Conservation (phyloP, 1,139 yeast species). For the Blastobotrys petasosporus region DNA sequence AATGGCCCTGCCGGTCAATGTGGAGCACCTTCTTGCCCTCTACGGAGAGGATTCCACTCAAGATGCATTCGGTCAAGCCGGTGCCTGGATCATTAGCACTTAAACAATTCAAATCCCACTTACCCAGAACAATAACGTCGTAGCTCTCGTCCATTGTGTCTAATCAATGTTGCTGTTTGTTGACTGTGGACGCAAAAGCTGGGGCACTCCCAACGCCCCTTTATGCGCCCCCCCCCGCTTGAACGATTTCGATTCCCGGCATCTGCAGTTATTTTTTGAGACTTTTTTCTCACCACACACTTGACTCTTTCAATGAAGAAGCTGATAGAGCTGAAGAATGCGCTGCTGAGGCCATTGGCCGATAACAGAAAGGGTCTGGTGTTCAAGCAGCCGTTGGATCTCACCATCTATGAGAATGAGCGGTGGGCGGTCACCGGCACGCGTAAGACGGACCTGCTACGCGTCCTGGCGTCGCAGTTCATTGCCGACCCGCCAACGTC, state of each 20-base stretch:
- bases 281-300: no score
- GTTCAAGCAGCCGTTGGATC: slow-evolving; percentile 26
- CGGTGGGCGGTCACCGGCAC: slow-evolving; percentile 51
- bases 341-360: slow-evolving; percentile 21
- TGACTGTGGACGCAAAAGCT: not conserved
- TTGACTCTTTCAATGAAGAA: no score
- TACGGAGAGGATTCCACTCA: slow-evolving; percentile 88
- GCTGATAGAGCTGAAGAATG: slow-evolving; percentile 20
- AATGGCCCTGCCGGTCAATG: slow-evolving; percentile 93
- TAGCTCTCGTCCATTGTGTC: slow-evolving; percentile 81
- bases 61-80: slow-evolving; percentile 93
- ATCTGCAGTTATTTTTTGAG: no score
- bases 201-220: no score
- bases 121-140: slow-evolving; percentile 81
- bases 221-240: no score
- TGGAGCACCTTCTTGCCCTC: slow-evolving; percentile 96
- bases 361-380: slow-evolving; percentile 16
- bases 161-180: slow-evolving; percentile 1
- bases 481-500: slow-evolving; percentile 49
- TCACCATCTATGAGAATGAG: slow-evolving; percentile 34
- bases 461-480: slow-evolving; percentile 42
- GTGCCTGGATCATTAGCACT: slow-evolving; percentile 33
- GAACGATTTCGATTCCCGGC: no score
- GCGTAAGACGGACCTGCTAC: slow-evolving; percentile 40
- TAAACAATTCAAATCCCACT: slow-evolving; percentile 19